phyloP scores from a whole-genome alignment of 257 asterid species.

The Solanum chiquidenum region DNA sequence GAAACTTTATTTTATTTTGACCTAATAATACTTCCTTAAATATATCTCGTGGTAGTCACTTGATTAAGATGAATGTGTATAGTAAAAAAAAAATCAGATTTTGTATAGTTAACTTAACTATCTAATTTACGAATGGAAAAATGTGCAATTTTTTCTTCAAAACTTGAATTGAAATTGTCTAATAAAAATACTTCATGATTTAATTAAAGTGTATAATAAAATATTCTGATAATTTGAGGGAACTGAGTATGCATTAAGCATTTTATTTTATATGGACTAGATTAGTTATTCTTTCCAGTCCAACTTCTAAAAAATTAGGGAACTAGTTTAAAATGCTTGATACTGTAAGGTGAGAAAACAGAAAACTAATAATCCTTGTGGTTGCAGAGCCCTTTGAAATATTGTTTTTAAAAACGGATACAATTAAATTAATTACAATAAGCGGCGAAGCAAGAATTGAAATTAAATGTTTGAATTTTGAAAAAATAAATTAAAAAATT shows the following conservation, averaged over 20 bases:
- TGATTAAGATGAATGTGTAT: neutral
- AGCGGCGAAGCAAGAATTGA: neutral
- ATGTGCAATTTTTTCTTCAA: too few relatives aligned
- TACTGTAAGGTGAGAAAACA: neutral
- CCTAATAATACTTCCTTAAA: neutral
- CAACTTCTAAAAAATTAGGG: neutral
- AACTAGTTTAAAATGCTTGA: neutral
- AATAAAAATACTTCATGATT: neutral
- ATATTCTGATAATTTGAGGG: too few relatives aligned
- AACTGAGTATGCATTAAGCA: neutral
- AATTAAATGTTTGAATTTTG: too few relatives aligned
- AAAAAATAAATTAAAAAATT: too few relatives aligned
- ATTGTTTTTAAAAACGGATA: neutral
- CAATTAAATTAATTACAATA: too few relatives aligned
- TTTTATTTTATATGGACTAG: too few relatives aligned
- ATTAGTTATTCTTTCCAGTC: neutral
- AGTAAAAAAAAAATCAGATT: too few relatives aligned
- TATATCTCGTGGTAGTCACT: too few relatives aligned
- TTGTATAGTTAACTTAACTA: neutral
- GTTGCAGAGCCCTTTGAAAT: too few relatives aligned
- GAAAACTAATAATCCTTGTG: neutral
- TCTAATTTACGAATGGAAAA: too few relatives aligned
- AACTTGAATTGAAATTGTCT: neutral
- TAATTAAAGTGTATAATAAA: too few relatives aligned
- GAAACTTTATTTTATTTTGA: neutral